Evolutionary conservation across 1,139 yeast species (phyloP).

Genomic region (Nakaseomyces nivariensis): DNA sequence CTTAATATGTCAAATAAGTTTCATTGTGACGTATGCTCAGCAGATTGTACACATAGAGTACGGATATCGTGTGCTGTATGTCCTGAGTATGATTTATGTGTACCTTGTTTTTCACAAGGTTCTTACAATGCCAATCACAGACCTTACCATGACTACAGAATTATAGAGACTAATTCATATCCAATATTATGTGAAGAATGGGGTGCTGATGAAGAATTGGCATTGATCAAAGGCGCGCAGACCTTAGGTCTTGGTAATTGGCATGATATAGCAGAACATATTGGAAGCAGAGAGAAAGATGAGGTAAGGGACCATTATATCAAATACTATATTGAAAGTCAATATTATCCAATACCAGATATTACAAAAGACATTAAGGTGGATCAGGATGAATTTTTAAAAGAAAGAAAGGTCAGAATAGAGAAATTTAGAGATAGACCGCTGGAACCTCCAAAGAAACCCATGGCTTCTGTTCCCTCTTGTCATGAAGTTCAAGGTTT

Average conservation of each 20-base stretch:
- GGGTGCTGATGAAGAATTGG: slow-evolving; percentile 97
- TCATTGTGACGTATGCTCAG: slow-evolving; percentile 91
- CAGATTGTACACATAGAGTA: slow-evolving; percentile 88
- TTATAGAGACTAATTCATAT: slow-evolving; percentile 88
- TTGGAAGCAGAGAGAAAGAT: slow-evolving; percentile 85
- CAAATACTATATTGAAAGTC: slow-evolving; percentile 56
- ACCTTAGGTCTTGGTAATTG: slow-evolving; percentile 89
- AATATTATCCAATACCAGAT: slow-evolving; percentile 73
- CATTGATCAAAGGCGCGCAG: slow-evolving; percentile 85
- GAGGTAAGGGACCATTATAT: slow-evolving; percentile 82
- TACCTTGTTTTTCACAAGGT: slow-evolving; percentile 90
- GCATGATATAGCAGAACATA: slow-evolving; percentile 93
- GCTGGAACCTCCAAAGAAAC: slow-evolving; percentile 72
- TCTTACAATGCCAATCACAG: slow-evolving; percentile 71
- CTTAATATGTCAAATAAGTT: slow-evolving; percentile 38
- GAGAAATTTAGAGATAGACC: slow-evolving; percentile 63
- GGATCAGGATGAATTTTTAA: slow-evolving; percentile 60
- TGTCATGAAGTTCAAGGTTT: slow-evolving; percentile 96
- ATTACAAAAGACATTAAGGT: slow-evolving; percentile 61
- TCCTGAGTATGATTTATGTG: slow-evolving; percentile 88
- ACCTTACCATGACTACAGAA: slow-evolving; percentile 88
- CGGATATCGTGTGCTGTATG: slow-evolving; percentile 88
- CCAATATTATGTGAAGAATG: slow-evolving; percentile 85
- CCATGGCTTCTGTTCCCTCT: slow-evolving; percentile 85
- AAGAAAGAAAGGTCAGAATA: slow-evolving; percentile 57